Base-by-base conservation (phyloP, 2,329 filamentous ascomycete genomes). In the Colletotrichum caudatum region DNA sequence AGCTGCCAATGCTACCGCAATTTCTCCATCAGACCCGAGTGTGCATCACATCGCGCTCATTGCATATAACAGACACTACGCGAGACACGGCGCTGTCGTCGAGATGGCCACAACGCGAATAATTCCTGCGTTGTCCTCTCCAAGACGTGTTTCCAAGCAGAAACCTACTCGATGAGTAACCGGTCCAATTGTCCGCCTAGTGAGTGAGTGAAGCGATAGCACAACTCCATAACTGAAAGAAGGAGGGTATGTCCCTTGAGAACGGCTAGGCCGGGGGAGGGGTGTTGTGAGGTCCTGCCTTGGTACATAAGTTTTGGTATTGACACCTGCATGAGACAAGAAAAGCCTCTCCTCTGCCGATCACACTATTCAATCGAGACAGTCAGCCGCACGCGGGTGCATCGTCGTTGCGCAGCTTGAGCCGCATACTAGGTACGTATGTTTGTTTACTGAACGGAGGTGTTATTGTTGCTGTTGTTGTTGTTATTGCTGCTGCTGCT, bases 331-430 rank as follows among this genome's bases (percentile, higher is more conserved):
- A 41, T 61, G 68, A 41, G 56, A 56, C 50, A 61, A 44, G 50
- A 23, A 56, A 23, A 51, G 41, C 26, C 29, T 61, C 35, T n/a
- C 59, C 16, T 16, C 20, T 39, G 57, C 23, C 64, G 61, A 60
- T 66, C 66, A 46, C 59, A 53, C 62, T 69, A 44, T 57, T 26
- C 39, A 26, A 35, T 16, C 48, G 35, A 71, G 57, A 71, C 50
- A 67, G 41, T 12, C 57, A 57, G 33, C 26, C 41, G 35, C 56
- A 33, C 48, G 64, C 64, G n/a, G 68, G 44, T 46, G 37, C 29
- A 20, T 48, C 35, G 41, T 5, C 50, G 35, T 23, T 18, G 35
- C n/a, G 14, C 12, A 18, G n/a, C 41, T 39, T 14, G 12, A 56
- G 33, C 29, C 23, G 23, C 48, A 51, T 44, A 20, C 41, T 44